Percentiles rank a stretch among this genome's conserved stretches.
phyloP scores from a whole-genome alignment of 2,329 filamentous ascomycete species.

The Amauroascus niger region DNA sequence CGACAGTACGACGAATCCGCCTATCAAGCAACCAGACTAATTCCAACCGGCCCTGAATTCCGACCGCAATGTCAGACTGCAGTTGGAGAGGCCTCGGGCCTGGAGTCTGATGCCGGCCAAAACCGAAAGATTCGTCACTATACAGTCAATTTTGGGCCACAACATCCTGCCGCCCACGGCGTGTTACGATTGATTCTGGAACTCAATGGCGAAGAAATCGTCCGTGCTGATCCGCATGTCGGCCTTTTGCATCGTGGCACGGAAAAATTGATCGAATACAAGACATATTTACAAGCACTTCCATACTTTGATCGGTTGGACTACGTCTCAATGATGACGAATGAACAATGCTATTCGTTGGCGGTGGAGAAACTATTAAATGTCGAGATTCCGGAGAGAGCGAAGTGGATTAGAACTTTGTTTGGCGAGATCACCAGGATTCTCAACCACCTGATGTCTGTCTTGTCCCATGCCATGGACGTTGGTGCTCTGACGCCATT shows the following conservation, averaged over 20 bases:
- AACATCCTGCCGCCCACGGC: slow-evolving; percentile 96
- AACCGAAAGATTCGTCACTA: slow-evolving; percentile 92
- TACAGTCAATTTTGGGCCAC: slow-evolving; percentile 98
- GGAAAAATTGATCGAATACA: slow-evolving; percentile 99
- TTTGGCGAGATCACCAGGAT: slow-evolving; percentile 92
- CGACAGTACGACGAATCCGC: slow-evolving; percentile 43
- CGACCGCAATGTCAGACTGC: slow-evolving; percentile 23
- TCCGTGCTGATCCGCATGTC: slow-evolving; percentile 93
- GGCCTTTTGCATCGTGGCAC: slow-evolving; percentile 92
- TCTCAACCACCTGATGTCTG: slow-evolving; percentile 95
- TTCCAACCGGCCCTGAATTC: slow-evolving; percentile 48
- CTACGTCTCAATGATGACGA: slow-evolving; percentile 99
- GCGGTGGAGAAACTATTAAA: slow-evolving; percentile 98
- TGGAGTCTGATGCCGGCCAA: slow-evolving; percentile 38
- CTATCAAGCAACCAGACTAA: slow-evolving; percentile 45
- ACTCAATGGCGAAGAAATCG: slow-evolving; percentile 93
- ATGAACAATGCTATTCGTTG: slow-evolving; percentile 93
- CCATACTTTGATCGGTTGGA: slow-evolving; percentile 98
- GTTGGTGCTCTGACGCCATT: slow-evolving; percentile 96
- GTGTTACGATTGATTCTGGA: slow-evolving; percentile 96
- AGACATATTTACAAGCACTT: slow-evolving; percentile 94
- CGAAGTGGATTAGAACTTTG: slow-evolving; percentile 92
- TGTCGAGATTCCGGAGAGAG: slow-evolving; percentile 85
- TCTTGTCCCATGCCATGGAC: slow-evolving; percentile 96
- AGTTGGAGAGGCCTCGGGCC: slow-evolving; percentile 24